These are phyloP conservation scores for Myxozyma mucilagina DNA, from an alignment of 805 yeast genomes.

Conservation along the genomic window DNA sequence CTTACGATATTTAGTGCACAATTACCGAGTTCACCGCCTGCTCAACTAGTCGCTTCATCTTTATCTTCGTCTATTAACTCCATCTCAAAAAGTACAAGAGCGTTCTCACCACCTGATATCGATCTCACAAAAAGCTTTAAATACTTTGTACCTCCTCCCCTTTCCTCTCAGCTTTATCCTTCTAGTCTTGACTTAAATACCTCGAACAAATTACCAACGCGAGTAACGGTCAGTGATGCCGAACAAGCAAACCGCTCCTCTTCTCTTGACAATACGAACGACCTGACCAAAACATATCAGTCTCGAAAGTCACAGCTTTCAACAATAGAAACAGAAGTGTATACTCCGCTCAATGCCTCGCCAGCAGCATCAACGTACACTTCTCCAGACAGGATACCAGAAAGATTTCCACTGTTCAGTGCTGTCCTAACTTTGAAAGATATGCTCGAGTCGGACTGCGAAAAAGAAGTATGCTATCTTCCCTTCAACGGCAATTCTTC, in stretches of 20 bases:
- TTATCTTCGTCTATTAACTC: not conserved
- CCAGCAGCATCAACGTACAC: constrained; percentile 9
- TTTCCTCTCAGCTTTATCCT: not conserved
- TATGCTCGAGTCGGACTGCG: not conserved
- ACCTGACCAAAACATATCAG: not conserved
- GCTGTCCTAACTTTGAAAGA: constrained; percentile 2
- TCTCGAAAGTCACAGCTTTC: not conserved
- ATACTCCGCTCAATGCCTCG: not conserved
- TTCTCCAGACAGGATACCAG: constrained; percentile 12
- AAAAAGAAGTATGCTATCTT: not conserved
- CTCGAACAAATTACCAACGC: not conserved
- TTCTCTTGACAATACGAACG: not conserved
- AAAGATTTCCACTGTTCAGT: constrained; percentile 7
- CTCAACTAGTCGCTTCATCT: not conserved
- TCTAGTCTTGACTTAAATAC: not conserved
- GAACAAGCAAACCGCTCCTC: not conserved
- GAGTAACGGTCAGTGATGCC: not conserved
- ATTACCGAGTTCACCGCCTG: constrained; percentile 1
- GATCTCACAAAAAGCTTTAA: not conserved
- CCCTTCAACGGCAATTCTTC: not conserved
- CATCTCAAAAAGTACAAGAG: not conserved
- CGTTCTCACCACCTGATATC: not conserved
- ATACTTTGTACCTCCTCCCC: constrained; percentile 9
- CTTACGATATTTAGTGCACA: not conserved
- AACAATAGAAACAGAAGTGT: not conserved